A percentile compares a stretch with the other conserved stretches of the same genome.
phyloP scores from a whole-genome alignment of 2,329 filamentous ascomycete species.

The Dothideomycetes sp. region DNA sequence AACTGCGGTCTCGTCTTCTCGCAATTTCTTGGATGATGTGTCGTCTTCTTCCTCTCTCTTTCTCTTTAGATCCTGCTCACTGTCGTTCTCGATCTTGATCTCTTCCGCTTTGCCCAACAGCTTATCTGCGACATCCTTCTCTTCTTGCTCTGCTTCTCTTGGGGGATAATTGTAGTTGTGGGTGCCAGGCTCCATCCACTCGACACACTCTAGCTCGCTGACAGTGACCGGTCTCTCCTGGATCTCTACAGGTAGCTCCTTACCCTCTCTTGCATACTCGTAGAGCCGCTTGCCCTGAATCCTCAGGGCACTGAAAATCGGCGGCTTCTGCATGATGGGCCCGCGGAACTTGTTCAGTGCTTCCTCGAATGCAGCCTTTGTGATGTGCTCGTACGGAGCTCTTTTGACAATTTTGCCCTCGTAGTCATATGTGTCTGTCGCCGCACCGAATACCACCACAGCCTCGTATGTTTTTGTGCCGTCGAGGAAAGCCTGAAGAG shows the following conservation, averaged over 20 bases:
- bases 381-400: slow-evolving; percentile 70
- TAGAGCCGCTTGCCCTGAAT: slow-evolving; percentile 92
- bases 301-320: slow-evolving; percentile 84
- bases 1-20: slow-evolving; percentile 3
- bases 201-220: slow-evolving; percentile 63
- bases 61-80: slow-evolving; percentile 18
- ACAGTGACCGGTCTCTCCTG: slow-evolving; percentile 71
- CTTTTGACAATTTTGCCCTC: slow-evolving; percentile 72
- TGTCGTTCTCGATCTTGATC: slow-evolving; percentile 9
- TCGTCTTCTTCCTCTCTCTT: slow-evolving; percentile 17
- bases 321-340: slow-evolving; percentile 78
- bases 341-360: slow-evolving; percentile 67
- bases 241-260: slow-evolving; percentile 75
- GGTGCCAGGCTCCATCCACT: slow-evolving; percentile 72
- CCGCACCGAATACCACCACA: slow-evolving; percentile 78
- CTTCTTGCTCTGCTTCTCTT: slow-evolving; percentile 63
- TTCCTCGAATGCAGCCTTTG: slow-evolving; percentile 64
- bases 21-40: slow-evolving; percentile 5
- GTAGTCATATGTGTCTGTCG: slow-evolving; percentile 85
- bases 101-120: slow-evolving; percentile 32
- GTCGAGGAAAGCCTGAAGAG: slow-evolving; percentile 63
- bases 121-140: slow-evolving; percentile 67
- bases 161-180: slow-evolving; percentile 72
- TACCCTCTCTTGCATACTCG: slow-evolving; percentile 87
- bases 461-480: slow-evolving; percentile 94